Conservation (phyloP, 1,284 basidiomycete species). For the Austroboletus olivaceoglutinosus region DNA sequence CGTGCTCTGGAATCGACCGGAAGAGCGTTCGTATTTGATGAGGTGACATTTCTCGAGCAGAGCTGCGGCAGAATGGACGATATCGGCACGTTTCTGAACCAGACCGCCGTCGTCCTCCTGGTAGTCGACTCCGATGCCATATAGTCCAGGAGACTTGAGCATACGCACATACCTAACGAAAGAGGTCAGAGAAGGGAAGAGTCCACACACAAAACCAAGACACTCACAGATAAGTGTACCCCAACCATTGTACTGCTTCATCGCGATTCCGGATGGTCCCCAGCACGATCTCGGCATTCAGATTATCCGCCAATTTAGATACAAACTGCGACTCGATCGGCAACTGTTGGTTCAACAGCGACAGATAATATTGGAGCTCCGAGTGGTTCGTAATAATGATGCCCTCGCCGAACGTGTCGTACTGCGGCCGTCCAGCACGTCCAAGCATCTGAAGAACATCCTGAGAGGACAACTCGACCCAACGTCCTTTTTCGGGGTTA, state of each 20-base stretch:
- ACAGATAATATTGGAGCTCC: constrained; percentile 96
- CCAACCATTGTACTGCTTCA: constrained; percentile 97
- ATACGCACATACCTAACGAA: constrained; percentile 83
- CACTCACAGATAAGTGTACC: constrained; percentile 90
- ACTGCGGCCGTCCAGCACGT: constrained; percentile 96
- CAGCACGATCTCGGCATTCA: constrained; percentile 97
- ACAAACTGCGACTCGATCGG: constrained; percentile 98
- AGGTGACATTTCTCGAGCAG: constrained; percentile 93
- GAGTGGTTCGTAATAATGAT: constrained; percentile 98
- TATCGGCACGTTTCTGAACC: constrained; percentile 93
- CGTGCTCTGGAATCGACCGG: constrained; percentile 87
- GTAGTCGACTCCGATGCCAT: constrained; percentile 90
- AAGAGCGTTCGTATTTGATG: constrained; percentile 89
- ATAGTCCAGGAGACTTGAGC: constrained; percentile 87
- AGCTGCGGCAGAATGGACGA: constrained; percentile 91
- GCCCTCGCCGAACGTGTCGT: constrained; percentile 96
- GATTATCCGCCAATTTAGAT: constrained; percentile 88
- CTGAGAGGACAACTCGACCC: constrained; percentile 95
- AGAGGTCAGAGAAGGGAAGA: constrained; percentile 24
- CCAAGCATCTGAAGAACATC: constrained; percentile 99
- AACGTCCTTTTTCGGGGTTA: constrained; percentile 97
- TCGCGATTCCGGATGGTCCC: constrained; percentile 95
- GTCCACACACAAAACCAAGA: background rate
- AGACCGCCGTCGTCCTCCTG: constrained; percentile 81
- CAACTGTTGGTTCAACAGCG: constrained; percentile 90